phyloP scores from a whole-genome alignment of 2,329 filamentous ascomycete genomes.

The Arthrobotrys iridis region DNA sequence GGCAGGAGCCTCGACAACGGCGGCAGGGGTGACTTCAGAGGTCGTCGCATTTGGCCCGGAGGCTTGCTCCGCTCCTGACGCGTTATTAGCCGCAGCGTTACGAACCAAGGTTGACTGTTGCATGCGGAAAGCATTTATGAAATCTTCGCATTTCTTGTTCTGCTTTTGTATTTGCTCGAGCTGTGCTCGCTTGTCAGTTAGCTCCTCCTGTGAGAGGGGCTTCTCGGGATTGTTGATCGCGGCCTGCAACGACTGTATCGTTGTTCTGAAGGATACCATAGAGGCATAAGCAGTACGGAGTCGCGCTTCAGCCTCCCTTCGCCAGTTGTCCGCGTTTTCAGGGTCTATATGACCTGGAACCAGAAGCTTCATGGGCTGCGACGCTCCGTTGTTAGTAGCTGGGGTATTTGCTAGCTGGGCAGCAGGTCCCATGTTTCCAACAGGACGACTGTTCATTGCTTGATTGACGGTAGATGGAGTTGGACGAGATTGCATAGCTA shows the following conservation, averaged over 20 bases:
- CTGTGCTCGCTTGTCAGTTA: conserved; percentile 31
- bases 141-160: conserved; percentile 52
- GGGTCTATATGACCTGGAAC: conserved; percentile 50
- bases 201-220: conserved; percentile 29
- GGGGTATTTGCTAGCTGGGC: background rate
- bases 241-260: conserved; percentile 34
- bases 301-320: conserved; percentile 43
- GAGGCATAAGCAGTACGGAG: conserved; percentile 52
- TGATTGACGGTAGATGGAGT: background rate
- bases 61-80: conserved; percentile 8
- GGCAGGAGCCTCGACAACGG: background rate
- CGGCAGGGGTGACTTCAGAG: background rate
- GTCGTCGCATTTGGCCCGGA: background rate
- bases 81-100: conserved; percentile 10
- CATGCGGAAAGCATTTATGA: conserved; percentile 51
- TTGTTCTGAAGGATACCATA: conserved; percentile 41
- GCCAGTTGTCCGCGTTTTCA: conserved; percentile 52
- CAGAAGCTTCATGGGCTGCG: conserved; percentile 49
- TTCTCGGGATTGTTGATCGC: conserved; percentile 44
- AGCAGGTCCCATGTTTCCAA: background rate
- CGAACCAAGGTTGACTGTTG: conserved; percentile 46
- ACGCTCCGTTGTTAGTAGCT: conserved; percentile 7
- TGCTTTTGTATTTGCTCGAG: conserved; percentile 47
- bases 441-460: conserved; percentile 1
- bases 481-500: conserved; percentile 13